A percentile compares a stretch with the other conserved stretches of the same genome.
phyloP scores from a whole-genome alignment of 192 early-diverging fungal species.

The Gamsiella multidivaricata region DNA sequence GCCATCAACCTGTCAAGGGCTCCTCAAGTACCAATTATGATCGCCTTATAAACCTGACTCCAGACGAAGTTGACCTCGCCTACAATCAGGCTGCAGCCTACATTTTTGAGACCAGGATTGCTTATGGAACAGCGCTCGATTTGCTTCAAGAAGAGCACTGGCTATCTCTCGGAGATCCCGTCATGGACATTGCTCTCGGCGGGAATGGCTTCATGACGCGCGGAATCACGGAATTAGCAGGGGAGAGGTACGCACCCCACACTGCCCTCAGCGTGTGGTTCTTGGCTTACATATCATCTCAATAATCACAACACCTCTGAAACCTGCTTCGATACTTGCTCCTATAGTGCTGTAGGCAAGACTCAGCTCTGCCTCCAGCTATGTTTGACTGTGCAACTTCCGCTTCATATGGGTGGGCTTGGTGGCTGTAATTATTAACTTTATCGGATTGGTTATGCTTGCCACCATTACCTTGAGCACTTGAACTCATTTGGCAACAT shows the following conservation, averaged over 20 bases:
- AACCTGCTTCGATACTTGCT: no score
- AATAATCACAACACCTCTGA: no score
- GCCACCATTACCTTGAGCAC: not conserved
- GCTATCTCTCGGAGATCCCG: constrained; percentile 63
- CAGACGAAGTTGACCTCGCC: constrained; percentile 19
- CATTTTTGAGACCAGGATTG: constrained; percentile 31
- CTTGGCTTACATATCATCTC: not conserved
- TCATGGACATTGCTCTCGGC: constrained; percentile 66
- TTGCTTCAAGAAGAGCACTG: constrained; percentile 48
- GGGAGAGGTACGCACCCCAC: constrained; percentile 63
- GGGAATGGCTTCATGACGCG: constrained; percentile 65
- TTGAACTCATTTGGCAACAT: constrained; percentile 9
- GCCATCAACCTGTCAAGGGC: constrained; percentile 39
- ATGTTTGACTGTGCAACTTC: constrained; percentile 74
- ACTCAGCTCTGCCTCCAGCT: constrained; percentile 90
- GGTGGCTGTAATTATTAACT: constrained; percentile 58
- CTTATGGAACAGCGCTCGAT: constrained; percentile 48
- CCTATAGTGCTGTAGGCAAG: constrained; percentile 81
- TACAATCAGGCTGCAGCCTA: constrained; percentile 35
- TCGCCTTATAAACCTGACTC: constrained; percentile 33
- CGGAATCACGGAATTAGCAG: constrained; percentile 78
- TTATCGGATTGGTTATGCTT: not conserved
- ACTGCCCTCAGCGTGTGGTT: no score
- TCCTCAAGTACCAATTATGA: constrained; percentile 17
- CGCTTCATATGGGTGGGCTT: constrained; percentile 64